phyloP scores from a whole-genome alignment of 2,329 filamentous ascomycete species.

The Aspergillus novoparasiticus region DNA sequence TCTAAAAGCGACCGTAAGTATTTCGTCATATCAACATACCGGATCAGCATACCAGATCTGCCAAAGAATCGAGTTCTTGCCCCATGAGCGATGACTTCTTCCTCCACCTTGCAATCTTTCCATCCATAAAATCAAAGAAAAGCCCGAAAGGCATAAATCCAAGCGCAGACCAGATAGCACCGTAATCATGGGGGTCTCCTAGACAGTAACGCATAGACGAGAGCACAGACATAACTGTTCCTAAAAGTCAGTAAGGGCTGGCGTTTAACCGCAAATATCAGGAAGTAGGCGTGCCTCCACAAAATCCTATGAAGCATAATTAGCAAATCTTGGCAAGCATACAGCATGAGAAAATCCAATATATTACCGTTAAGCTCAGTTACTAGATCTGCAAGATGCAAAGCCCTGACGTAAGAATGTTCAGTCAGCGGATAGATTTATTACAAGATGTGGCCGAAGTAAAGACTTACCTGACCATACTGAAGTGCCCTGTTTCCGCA shows the following conservation, averaged over 20 bases:
- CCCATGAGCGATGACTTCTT: conserved; percentile 98
- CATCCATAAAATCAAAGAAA: conserved; percentile 98
- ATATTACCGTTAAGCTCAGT: conserved; percentile 52
- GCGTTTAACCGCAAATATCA: not conserved
- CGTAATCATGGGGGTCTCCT: conserved; percentile 64
- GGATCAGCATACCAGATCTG: conserved; percentile 72
- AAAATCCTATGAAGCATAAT: conserved; percentile 44
- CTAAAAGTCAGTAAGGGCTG: conserved; percentile 21
- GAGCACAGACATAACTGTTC: conserved; percentile 84
- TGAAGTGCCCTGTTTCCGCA: conserved; percentile 53
- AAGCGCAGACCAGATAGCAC: conserved; percentile 79
- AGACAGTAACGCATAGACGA: conserved; percentile 93
- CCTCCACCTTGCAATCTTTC: conserved; percentile 93
- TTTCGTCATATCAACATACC: conserved; percentile 2
- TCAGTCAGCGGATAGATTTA: conserved; percentile 15
- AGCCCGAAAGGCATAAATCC: conserved; percentile 87
- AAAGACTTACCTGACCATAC: conserved; percentile 49
- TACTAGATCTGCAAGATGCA: conserved; percentile 54
- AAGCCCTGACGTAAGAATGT: conserved; percentile 37
- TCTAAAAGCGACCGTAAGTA: conserved; percentile 54
- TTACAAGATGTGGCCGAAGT: conserved; percentile 3
- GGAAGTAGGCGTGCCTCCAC: conserved; percentile 45
- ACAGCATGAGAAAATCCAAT: not conserved
- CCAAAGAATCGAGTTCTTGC: conserved; percentile 93
- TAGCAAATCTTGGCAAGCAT: conserved; percentile 12